Percentiles rank a stretch among this genome's conserved stretches.
These are phyloP conservation scores for Hypoxylon sp. DNA, from an alignment of 2,329 filamentous ascomycete genomes.

Conservation along the genomic window DNA sequence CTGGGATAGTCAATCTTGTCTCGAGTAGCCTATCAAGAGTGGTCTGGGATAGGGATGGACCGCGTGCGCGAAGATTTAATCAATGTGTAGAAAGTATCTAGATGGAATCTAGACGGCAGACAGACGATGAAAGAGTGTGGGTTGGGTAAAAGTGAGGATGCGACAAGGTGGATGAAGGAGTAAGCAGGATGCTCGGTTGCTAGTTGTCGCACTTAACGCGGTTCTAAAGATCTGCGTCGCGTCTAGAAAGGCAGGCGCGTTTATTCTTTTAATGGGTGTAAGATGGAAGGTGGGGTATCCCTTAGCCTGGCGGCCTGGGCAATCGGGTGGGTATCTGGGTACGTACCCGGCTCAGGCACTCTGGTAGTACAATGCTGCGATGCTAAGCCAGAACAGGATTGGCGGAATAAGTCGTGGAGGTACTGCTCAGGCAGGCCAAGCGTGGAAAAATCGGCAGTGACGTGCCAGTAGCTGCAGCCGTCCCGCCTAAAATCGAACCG, in stretches of 20 bases:
- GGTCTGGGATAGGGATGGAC: neutral
- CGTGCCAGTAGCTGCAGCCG: constrained; percentile 32
- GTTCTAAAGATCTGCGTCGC: constrained; percentile 19
- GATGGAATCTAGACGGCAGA: neutral
- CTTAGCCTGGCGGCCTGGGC: too few relatives aligned
- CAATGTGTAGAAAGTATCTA: too few relatives aligned
- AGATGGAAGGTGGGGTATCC: too few relatives aligned
- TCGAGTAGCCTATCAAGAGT: neutral
- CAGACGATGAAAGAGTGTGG: neutral
- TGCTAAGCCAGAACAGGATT: constrained; percentile 10
- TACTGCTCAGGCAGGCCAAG: constrained; percentile 21
- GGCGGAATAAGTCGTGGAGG: constrained; percentile 13
- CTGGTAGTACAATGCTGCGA: neutral
- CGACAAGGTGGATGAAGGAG: neutral
- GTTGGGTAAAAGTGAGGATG: neutral
- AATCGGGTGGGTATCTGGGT: too few relatives aligned
- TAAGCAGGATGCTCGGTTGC: too few relatives aligned
- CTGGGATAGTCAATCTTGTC: neutral
- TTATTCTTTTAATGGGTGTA: too few relatives aligned
- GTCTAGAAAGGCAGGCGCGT: constrained; percentile 18
- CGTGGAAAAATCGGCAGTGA: constrained; percentile 37
- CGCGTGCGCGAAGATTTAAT: too few relatives aligned
- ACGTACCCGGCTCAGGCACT: too few relatives aligned
- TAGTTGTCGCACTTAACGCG: constrained; percentile 26
- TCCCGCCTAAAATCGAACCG: constrained; percentile 30